Evolutionary conservation across 2,329 filamentous ascomycete genomes (phyloP).

Genomic region (Diaporthe sp.): DNA sequence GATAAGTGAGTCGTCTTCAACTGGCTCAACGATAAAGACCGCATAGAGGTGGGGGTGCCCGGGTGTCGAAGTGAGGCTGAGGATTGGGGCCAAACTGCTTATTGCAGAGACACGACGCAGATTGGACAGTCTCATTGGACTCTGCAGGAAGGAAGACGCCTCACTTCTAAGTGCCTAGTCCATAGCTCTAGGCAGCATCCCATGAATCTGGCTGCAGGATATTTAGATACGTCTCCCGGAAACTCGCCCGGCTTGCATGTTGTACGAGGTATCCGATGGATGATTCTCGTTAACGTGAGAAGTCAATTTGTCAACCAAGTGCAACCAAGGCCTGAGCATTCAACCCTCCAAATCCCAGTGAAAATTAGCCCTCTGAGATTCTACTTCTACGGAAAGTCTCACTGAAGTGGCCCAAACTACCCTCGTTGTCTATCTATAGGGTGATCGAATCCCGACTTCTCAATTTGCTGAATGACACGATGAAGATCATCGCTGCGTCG

Average conservation of each 20-base stretch:
- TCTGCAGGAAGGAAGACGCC: constrained; percentile 6
- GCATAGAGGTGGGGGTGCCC: background rate
- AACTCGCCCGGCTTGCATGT: background rate
- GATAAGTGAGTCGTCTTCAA: background rate
- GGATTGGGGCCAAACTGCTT: constrained; percentile 16
- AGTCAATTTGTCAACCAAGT: background rate
- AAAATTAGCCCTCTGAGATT: background rate
- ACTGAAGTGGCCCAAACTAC: background rate
- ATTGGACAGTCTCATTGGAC: constrained; percentile 1
- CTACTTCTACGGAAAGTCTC: background rate
- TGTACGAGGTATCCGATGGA: background rate
- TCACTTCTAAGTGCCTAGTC: background rate
- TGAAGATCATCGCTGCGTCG: background rate
- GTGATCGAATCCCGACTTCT: background rate
- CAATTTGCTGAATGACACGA: background rate
- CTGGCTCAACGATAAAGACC: constrained; percentile 12
- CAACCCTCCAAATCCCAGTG: no score
- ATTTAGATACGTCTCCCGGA: background rate
- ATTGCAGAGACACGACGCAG: constrained; percentile 22
- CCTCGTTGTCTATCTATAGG: no score
- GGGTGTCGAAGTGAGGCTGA: constrained; percentile 11
- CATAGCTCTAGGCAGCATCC: constrained; percentile 7
- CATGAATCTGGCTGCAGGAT: background rate
- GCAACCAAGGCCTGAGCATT: background rate
- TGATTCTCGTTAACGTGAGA: background rate